These are phyloP conservation scores for Penicillium palitans DNA, from an alignment of 2,329 filamentous ascomycete species.

Conservation along the genomic window DNA sequence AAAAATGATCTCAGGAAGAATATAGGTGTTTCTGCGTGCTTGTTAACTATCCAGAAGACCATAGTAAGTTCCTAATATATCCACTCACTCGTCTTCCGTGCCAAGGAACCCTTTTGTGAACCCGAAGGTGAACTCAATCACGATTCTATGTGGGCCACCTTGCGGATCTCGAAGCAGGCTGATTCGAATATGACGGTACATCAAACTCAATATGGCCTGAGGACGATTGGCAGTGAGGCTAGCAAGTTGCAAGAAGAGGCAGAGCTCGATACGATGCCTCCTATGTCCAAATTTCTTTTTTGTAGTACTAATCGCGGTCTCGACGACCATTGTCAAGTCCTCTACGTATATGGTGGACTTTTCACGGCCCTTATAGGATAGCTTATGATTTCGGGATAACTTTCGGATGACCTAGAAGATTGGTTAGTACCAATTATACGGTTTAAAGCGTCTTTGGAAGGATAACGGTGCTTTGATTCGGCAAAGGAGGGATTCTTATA, in stretches of 20 bases:
- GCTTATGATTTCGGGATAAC: slow-evolving; percentile 24
- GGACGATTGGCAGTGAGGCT: slow-evolving; percentile 18
- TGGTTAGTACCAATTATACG: neutral
- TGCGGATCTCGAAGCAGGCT: neutral
- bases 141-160: neutral
- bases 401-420: slow-evolving; percentile 19
- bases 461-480: no score
- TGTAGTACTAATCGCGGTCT: slow-evolving; percentile 17
- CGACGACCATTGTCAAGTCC: slow-evolving; percentile 18
- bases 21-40: slow-evolving; percentile 30
- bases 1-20: slow-evolving; percentile 40
- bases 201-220: slow-evolving; percentile 5
- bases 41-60: slow-evolving; percentile 10
- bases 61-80: no score
- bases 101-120: neutral
- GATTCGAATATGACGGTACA: neutral
- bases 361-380: slow-evolving; percentile 14
- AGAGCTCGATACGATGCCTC: slow-evolving; percentile 19
- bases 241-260: slow-evolving; percentile 19
- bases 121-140: neutral
- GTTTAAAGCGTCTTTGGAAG: no score
- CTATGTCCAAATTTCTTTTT: slow-evolving; percentile 21
- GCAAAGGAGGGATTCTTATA: slow-evolving; percentile 9
- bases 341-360: slow-evolving; percentile 23
- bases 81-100: neutral